A percentile compares a stretch with the other conserved stretches of the same genome.
Conservation (phyloP, 306 rosid genomes). For the Pachyrhizus erosus region DNA sequence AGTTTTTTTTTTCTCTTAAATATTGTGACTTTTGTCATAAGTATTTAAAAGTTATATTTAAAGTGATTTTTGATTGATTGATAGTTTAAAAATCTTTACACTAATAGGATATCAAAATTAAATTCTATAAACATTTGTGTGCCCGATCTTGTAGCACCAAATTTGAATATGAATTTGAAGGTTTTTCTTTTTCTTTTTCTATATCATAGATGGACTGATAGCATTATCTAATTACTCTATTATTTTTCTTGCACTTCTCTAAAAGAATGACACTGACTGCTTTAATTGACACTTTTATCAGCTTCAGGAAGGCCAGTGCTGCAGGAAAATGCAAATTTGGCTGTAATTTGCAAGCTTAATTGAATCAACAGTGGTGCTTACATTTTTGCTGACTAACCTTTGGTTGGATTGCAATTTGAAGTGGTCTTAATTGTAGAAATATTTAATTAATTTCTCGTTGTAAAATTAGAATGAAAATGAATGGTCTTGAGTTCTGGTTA, state of each 20-base stretch:
- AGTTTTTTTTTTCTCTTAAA: too few species aligned
- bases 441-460: not conserved
- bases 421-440: not conserved
- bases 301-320: not conserved
- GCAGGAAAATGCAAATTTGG: too few species aligned
- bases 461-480: not conserved
- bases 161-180: constrained; percentile 17
- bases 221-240: not conserved
- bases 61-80: not conserved
- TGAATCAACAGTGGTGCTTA: not conserved
- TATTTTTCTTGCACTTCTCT: not conserved
- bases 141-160: not conserved
- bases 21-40: too few species aligned
- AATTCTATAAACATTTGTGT: not conserved
- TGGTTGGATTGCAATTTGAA: not conserved
- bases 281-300: not conserved
- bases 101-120: not conserved
- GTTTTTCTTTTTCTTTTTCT: constrained; percentile 12
- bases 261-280: not conserved
- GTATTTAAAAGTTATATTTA: not conserved
- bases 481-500: not conserved
- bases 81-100: not conserved
- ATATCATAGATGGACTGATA: not conserved
- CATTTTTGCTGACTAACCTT: not conserved
- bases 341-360: constrained; percentile 11